Evolutionary conservation across 257 asterid species (phyloP), one percentile per base, ranked within the genome.

Genomic region (Solanum infundibuliforme): DNA sequence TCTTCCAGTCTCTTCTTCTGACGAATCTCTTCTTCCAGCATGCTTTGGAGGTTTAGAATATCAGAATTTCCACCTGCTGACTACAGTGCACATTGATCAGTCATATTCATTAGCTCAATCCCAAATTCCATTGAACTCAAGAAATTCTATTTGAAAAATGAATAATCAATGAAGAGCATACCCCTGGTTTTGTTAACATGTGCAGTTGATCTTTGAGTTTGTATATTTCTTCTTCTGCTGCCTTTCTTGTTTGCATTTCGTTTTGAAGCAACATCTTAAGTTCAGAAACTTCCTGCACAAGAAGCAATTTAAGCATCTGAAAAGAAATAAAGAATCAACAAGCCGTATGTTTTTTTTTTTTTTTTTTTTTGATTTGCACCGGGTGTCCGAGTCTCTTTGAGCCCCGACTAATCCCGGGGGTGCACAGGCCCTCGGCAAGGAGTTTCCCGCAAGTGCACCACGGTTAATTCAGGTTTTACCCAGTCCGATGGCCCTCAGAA

Each of bases 1-100:
- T 96, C 99, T 93, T 97, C 99, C 87, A 97, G 95, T 88, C 93
- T 94, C 93, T 92, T 94, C 93, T 94, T 97, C 90, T 94, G 94
- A 88, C 88, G 91, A 83, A 88, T 91, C 92, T 97, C 99, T 90
- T 94, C 98, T 91, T 94, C 99, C 90, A 94, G 90, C 83, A 92
- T 87, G 91, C 91, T 93, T 87, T 93, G 97, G 89, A 97, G 94
- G 88, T 91, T 90, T 83, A 93, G 88, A 87, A 90, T 75, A 87
- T 94, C 93, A 52, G 92, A 83, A 89, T 83, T 92, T 88, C 95
- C 98, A 91, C 94, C 98, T 89, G 94, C 87, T 94, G 91, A 91
- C 96, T 94, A 89, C 89, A 92, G 43, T 48, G 43, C 89, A 90
- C 69, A 90, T 87, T 87, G 90, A 74, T 90, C 89, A 88, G 93